Base-by-base conservation (phyloP, 2,329 filamentous ascomycete species). In the Xylaria sp. region DNA sequence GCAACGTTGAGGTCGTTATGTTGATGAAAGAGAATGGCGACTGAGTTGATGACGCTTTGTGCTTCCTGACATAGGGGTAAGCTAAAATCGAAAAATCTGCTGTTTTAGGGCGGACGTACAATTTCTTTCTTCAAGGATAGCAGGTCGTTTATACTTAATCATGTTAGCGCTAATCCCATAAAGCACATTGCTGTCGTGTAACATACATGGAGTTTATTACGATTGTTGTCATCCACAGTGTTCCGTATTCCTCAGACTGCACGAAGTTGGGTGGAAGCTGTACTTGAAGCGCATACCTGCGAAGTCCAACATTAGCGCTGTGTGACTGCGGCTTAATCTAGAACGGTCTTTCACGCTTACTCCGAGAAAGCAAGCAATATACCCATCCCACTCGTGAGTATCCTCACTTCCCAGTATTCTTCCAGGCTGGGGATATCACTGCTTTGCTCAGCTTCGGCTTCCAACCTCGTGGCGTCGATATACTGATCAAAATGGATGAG, bases 111-210 rank as follows among this genome's bases (percentile, higher is more conserved):
- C n/a, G n/a, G n/a, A n/a, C n/a, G n/a, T 70, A 75, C 73, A 70
- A 75, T 74, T 48, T 76, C 74, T 53, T 77, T 76, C 59, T 74
- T 76, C 34, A 76, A 70, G 0, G 75, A 77, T 23, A 76, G 25
- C 6, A 76, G 48, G 45, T 76, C 74, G 30, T 77, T 76, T 8
- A 76, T 65, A n/a, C 74, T 76, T 25, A 10, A 9, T 12, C 34
- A 30, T 18, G 6, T 74, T 25, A 74, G 66, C 28, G n/a, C 23
- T 34, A 10, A 6, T 12, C 18, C 12, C 3, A 13, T 10, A 43
- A 50, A 7, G 20, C 15, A 20, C 39, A 23, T 7, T 12, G 20
- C 25, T 2, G 12, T 23, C 12, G 23, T 32, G 25, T 13, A 23
- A 60, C 72, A 28, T 73, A 75, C 74, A 76, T 74, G 0, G 74